Evolutionary conservation across 2,329 filamentous ascomycete species (phyloP).

Genomic region (Pseudogymnoascus sp.): DNA sequence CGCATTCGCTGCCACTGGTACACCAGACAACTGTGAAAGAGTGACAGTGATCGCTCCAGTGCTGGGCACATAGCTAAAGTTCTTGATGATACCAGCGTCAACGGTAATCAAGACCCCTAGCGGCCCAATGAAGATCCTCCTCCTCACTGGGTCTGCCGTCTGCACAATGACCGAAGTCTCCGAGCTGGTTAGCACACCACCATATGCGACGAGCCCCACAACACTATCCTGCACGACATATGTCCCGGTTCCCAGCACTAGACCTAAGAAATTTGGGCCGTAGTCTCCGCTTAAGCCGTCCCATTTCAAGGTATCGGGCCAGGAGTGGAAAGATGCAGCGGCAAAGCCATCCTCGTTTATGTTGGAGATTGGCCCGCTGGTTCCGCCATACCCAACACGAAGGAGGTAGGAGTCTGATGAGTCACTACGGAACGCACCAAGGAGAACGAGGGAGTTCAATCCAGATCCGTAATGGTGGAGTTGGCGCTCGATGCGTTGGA

Average conservation of each 20-base stretch:
- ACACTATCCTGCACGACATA: conserved; percentile 41
- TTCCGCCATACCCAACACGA: conserved; percentile 47
- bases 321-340: conserved; percentile 49
- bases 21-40: background rate
- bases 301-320: conserved; percentile 47
- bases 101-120: conserved; percentile 35
- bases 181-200: conserved; percentile 33
- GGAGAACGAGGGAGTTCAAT: conserved; percentile 48
- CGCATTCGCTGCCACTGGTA: background rate
- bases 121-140: conserved; percentile 41
- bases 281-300: conserved; percentile 52
- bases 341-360: conserved; percentile 49
- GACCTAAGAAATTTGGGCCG: conserved; percentile 46
- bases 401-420: conserved; percentile 43
- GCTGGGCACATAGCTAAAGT: conserved; percentile 29
- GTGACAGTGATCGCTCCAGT: background rate
- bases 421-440: conserved; percentile 42
- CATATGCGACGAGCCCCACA: conserved; percentile 43
- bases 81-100: conserved; percentile 37
- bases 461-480: conserved; percentile 56
- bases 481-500: conserved; percentile 38
- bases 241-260: conserved; percentile 41
- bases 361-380: conserved; percentile 45
- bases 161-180: conserved; percentile 30
- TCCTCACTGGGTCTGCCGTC: conserved; percentile 40